Evolutionary conservation across 2,329 filamentous ascomycete species (phyloP).

Genomic region (Fusarium sp.): DNA sequence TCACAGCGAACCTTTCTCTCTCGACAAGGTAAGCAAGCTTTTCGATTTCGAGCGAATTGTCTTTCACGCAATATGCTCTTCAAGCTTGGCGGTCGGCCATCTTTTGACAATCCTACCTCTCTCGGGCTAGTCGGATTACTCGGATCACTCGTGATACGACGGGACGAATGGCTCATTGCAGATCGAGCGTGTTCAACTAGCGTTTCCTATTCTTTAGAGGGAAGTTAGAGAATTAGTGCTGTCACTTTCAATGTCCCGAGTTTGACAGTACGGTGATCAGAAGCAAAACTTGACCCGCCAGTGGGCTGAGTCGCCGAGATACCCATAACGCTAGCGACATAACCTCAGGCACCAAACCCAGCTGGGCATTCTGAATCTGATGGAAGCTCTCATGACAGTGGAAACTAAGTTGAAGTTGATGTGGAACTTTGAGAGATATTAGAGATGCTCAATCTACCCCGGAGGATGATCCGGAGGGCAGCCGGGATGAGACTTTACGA

Average conservation of each 20-base stretch:
- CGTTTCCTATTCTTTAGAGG: accelerated
- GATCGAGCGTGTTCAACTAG: background rate
- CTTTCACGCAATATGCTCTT: slow-evolving; percentile 9
- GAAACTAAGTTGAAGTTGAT: no score
- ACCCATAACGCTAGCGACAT: background rate
- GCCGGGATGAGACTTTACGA: no score
- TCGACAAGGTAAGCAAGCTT: slow-evolving; percentile 48
- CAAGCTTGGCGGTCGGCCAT: background rate
- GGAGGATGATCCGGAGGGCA: no score
- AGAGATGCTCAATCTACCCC: no score
- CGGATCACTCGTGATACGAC: background rate
- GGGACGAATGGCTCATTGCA: background rate
- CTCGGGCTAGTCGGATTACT: slow-evolving; percentile 2
- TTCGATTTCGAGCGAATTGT: slow-evolving; percentile 50
- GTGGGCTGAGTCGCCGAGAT: background rate
- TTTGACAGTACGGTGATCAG: accelerated
- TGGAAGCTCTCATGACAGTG: no score
- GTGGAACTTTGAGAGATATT: no score
- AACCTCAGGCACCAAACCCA: background rate
- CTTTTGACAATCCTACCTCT: background rate
- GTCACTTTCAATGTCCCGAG: background rate
- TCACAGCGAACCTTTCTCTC: slow-evolving; percentile 29
- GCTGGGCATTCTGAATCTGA: no score
- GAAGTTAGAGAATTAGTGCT: accelerated
- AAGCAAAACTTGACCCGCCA: background rate